Percentiles rank a stretch among this genome's conserved stretches.
Conservation (phyloP, 1,139 yeast species). For the Pichia sp. region DNA sequence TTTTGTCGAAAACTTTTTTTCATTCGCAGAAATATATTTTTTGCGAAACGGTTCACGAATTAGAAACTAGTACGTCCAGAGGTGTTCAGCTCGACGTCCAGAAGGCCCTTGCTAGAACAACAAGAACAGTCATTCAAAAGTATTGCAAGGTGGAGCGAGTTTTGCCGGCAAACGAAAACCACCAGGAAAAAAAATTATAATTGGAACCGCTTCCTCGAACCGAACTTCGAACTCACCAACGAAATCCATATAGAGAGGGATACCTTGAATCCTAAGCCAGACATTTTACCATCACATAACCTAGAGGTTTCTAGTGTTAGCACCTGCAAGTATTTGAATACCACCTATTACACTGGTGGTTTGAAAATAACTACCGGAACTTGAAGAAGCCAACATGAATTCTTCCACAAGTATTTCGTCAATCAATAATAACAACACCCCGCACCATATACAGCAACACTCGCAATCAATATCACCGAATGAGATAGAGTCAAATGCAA, state of each 20-base stretch:
- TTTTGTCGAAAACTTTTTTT: not conserved
- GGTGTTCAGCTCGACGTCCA: not conserved
- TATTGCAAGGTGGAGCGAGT: no score
- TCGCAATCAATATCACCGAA: not conserved
- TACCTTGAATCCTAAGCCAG: no score
- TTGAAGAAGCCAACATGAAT: not conserved
- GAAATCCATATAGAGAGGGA: no score
- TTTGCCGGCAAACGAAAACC: no score
- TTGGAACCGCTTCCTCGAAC: no score
- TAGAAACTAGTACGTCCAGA: not conserved
- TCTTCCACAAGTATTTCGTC: constrained; percentile 4
- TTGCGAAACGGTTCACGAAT: not conserved
- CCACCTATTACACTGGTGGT: no score
- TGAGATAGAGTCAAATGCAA: not conserved
- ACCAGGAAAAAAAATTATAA: no score
- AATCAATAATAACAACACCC: not conserved
- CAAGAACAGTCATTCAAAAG: not conserved
- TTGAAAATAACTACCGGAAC: no score
- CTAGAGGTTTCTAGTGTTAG: no score
- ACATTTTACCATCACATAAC: no score
- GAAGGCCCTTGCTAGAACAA: not conserved
- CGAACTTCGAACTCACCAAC: no score
- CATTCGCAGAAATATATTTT: not conserved
- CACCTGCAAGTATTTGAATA: no score
- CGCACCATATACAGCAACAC: constrained; percentile 7